These are phyloP conservation scores for Boeremia lycopersici DNA, from an alignment of 2,329 filamentous ascomycete genomes.

Conservation along the genomic window DNA sequence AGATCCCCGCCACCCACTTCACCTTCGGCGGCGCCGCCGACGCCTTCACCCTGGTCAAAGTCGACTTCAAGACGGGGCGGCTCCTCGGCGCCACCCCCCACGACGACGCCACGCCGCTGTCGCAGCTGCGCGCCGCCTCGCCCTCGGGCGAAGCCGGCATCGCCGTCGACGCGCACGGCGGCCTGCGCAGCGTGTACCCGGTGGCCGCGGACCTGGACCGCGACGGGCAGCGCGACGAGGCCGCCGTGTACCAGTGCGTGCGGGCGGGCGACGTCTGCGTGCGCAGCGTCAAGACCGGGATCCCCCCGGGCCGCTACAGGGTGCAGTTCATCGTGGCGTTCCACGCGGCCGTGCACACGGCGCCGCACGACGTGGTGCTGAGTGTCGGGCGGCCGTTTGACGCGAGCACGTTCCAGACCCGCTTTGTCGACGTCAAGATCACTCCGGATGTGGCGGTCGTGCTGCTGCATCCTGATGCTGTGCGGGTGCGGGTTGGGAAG, in stretches of 20 bases:
- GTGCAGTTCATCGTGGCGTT: conserved; percentile 46
- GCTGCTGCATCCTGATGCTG: conserved; percentile 46
- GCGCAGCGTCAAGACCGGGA: conserved; percentile 44
- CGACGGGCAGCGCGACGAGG: conserved; percentile 44
- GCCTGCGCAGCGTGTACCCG: conserved; percentile 39
- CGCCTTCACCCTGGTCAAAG: conserved; percentile 39
- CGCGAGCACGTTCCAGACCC: conserved; percentile 32
- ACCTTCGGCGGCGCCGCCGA: conserved; percentile 41
- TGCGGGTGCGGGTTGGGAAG: conserved; percentile 43
- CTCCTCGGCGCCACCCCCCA: conserved; percentile 12
- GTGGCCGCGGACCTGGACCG: conserved; percentile 45
- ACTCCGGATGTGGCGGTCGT: conserved; percentile 47
- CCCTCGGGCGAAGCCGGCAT: conserved; percentile 42
- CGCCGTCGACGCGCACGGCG: conserved; percentile 33
- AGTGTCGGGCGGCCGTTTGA: conserved; percentile 48
- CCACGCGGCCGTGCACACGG: conserved; percentile 24
- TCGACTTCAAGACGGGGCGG: conserved; percentile 48
- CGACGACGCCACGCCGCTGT: conserved; percentile 27
- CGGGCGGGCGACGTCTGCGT: conserved; percentile 42
- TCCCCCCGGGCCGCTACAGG: conserved; percentile 46
- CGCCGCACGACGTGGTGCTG: conserved; percentile 43
- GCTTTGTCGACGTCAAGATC: conserved; percentile 47
- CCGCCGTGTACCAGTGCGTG: conserved; percentile 44
- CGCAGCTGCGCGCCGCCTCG: conserved; percentile 29
- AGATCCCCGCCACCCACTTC: conserved; percentile 42